These are phyloP conservation scores for Croton laevigatus DNA, from an alignment of 441 rosid species.

Conservation along the genomic window DNA sequence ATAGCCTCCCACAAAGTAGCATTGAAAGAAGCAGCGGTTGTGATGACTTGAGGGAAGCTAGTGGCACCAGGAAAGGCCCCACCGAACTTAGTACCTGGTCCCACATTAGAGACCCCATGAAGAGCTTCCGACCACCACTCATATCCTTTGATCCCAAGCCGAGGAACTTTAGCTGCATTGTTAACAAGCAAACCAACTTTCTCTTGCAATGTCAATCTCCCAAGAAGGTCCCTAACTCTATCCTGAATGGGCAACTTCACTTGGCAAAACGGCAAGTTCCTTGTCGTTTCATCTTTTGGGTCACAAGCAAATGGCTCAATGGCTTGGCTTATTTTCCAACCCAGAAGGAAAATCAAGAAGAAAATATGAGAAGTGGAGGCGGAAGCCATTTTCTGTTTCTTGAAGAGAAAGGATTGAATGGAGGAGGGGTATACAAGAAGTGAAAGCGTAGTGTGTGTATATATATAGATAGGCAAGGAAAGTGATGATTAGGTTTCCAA, in stretches of 20 bases:
- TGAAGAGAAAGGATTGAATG: background rate
- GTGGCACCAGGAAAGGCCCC: conserved; percentile 86
- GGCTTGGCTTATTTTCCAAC: conserved; percentile 16
- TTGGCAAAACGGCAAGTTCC: conserved; percentile 54
- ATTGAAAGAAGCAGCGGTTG: conserved; percentile 90
- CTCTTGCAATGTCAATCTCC: conserved; percentile 69
- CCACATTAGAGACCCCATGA: conserved; percentile 92
- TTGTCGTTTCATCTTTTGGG: conserved; percentile 46
- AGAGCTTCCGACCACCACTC: conserved; percentile 99
- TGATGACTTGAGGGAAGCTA: conserved; percentile 94
- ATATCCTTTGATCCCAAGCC: conserved; percentile 75
- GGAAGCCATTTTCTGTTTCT: conserved; percentile 23
- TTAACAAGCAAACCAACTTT: conserved; percentile 64
- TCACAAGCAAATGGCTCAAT: conserved; percentile 71
- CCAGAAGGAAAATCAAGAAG: conserved; percentile 25
- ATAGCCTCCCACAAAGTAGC: conserved; percentile 77
- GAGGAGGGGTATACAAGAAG: background rate
- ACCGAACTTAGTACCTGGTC: conserved; percentile 81
- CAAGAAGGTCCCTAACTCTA: conserved; percentile 70
- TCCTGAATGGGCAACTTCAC: conserved; percentile 41
- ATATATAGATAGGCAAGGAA: conserved; percentile 11
- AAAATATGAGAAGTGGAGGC: background rate
- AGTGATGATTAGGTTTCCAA: conserved; percentile 17
- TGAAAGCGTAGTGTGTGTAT: conserved; percentile 16
- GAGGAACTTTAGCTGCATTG: conserved; percentile 71